Percentiles rank a stretch among this genome's conserved stretches.
Evolutionary conservation across 371 early-diverging fungal species (phyloP).

Genomic region (Mortierella sp.): DNA sequence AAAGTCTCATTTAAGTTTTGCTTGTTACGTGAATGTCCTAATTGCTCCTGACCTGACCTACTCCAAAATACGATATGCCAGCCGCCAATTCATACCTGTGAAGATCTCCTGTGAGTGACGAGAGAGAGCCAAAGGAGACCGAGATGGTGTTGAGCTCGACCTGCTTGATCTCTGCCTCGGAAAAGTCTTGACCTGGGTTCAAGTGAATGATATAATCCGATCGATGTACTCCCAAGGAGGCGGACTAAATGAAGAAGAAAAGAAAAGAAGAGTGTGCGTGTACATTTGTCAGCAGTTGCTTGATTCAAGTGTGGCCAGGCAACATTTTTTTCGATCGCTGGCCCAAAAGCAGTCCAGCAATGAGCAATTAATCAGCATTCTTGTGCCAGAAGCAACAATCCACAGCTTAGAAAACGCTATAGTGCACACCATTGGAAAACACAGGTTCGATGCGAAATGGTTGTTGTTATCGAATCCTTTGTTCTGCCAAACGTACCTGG

Average conservation of each 20-base stretch:
- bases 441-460: neutral
- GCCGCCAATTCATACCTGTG: constrained; percentile 71
- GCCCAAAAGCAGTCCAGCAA: constrained; percentile 3
- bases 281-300: constrained; percentile 37
- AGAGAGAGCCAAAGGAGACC: constrained; percentile 90
- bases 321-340: constrained; percentile 1
- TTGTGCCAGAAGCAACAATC: neutral
- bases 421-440: neutral
- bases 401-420: neutral
- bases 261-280: constrained; percentile 5
- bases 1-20: neutral
- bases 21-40: no score
- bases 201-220: constrained; percentile 95
- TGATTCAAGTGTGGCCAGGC: neutral
- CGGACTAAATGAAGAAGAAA: constrained; percentile 58
- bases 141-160: constrained; percentile 98
- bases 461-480: neutral
- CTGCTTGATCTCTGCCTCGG: constrained; percentile 81
- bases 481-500: constrained; percentile 64
- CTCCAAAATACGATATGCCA: no score
- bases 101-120: constrained; percentile 79
- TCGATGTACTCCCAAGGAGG: constrained; percentile 88
- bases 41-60: no score
- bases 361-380: constrained; percentile 9
- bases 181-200: constrained; percentile 55